These are phyloP conservation scores for Omphalotus olearius DNA, from an alignment of 1,284 basidiomycete genomes.

Conservation along the genomic window DNA sequence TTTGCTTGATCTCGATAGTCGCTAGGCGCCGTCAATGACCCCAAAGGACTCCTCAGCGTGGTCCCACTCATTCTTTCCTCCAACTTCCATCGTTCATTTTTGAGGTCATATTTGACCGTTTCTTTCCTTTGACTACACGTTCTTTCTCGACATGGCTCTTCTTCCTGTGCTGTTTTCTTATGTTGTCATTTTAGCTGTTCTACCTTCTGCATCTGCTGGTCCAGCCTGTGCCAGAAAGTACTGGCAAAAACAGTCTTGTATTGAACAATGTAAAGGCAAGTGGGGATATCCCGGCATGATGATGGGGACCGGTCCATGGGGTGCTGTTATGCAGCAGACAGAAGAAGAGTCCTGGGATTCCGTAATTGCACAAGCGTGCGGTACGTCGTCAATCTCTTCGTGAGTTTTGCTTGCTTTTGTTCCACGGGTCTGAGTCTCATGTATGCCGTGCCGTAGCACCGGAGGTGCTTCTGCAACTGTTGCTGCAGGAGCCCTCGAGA, in stretches of 20 bases:
- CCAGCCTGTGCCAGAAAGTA: constrained; percentile 45
- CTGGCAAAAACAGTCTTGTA: constrained; percentile 32
- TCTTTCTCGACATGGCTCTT: constrained; percentile 39
- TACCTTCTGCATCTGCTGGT: constrained; percentile 38
- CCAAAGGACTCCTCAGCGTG: not conserved
- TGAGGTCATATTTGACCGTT: not conserved
- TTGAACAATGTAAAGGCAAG: constrained; percentile 36
- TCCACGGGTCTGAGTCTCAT: not conserved
- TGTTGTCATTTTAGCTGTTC: constrained; percentile 33
- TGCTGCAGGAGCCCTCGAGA: constrained; percentile 9
- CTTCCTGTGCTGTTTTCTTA: constrained; percentile 34
- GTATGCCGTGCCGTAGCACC: not conserved
- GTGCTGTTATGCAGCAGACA: constrained; percentile 38
- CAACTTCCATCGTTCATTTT: not conserved
- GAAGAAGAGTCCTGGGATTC: constrained; percentile 24
- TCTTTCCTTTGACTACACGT: constrained; percentile 20
- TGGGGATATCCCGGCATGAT: constrained; percentile 49
- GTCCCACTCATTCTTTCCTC: not conserved
- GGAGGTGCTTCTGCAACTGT: not conserved
- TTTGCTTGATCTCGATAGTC: not conserved
- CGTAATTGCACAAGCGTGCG: constrained; percentile 19
- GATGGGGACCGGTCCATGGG: constrained; percentile 55
- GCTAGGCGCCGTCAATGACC: too few species aligned
- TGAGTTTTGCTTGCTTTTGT: constrained; percentile 3
- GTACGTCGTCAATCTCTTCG: constrained; percentile 16